A percentile compares a stretch with the other conserved stretches of the same genome.
Conservation (phyloP, 441 rosid genomes). For the Oxalis stricta region DNA sequence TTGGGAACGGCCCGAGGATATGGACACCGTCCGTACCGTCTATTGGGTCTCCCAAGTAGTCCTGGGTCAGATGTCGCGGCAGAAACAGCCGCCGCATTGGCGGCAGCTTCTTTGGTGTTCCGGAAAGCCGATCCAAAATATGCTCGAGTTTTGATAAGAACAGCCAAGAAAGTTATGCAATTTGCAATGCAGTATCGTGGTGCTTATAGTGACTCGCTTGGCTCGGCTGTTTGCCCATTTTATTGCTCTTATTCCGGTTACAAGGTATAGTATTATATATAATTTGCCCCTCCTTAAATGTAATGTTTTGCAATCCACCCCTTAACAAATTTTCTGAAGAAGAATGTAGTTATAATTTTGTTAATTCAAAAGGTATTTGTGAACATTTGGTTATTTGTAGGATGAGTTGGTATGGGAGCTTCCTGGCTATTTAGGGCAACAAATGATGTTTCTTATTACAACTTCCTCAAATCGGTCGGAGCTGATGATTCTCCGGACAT, state of each 20-base stretch:
- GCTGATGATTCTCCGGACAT: conserved; percentile 43
- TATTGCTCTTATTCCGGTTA: conserved; percentile 91
- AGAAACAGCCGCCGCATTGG: conserved; percentile 52
- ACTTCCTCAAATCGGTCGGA: conserved; percentile 40
- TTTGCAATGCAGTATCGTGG: conserved; percentile 72
- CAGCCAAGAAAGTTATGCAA: conserved; percentile 58
- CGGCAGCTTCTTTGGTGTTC: conserved; percentile 57
- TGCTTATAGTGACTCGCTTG: conserved; percentile 72
- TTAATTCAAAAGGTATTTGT: too few relatives aligned
- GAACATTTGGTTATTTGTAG: conserved; percentile 4
- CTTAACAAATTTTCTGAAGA: too few relatives aligned
- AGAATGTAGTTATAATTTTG: too few relatives aligned
- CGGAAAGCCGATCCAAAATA: conserved; percentile 29
- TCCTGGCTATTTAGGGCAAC: conserved; percentile 53
- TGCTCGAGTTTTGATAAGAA: conserved; percentile 23
- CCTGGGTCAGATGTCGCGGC: conserved; percentile 62
- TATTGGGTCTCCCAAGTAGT: conserved; percentile 44
- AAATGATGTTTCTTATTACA: conserved; percentile 29
- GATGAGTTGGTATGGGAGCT: conserved; percentile 59
- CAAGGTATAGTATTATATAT: conserved; percentile 27
- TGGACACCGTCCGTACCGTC: conserved; percentile 43
- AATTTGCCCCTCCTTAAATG: not conserved
- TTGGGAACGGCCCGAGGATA: conserved; percentile 70
- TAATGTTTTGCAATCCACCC: too few relatives aligned
- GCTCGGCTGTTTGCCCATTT: conserved; percentile 67